A percentile compares a stretch with the other conserved stretches of the same genome.
Conservation (phyloP, 495 filamentous ascomycete species). For the Amphirosellinia nigrospora region DNA sequence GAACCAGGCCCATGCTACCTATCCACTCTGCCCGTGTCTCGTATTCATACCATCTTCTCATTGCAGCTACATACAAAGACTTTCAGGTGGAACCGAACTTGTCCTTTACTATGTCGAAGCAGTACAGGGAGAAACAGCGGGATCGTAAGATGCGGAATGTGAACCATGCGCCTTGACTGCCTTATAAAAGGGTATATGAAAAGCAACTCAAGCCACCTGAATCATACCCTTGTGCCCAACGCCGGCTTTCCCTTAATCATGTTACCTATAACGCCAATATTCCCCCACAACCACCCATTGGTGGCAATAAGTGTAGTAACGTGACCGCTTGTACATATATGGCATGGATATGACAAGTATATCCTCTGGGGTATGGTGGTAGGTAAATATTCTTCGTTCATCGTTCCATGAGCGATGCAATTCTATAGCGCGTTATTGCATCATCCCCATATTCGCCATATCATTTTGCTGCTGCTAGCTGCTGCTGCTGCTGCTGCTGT, state of each 20-base stretch:
- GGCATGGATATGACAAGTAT: neutral
- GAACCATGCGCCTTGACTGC: constrained; percentile 12
- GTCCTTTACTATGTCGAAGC: neutral
- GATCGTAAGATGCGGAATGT: neutral
- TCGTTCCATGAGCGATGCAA: neutral
- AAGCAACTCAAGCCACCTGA: constrained; percentile 11
- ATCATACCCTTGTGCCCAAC: constrained; percentile 12
- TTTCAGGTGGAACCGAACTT: neutral
- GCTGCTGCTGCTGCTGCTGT: constrained; percentile 39
- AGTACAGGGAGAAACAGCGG: neutral
- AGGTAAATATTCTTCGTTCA: neutral
- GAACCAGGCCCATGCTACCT: neutral
- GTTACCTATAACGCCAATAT: constrained; percentile 6
- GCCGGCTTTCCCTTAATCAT: neutral
- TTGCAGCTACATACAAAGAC: neutral
- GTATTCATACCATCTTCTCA: neutral
- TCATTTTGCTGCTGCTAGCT: constrained; percentile 45
- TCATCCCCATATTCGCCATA: constrained; percentile 47
- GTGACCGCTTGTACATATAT: neutral
- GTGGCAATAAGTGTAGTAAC: neutral
- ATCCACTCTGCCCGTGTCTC: neutral
- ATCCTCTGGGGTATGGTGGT: neutral
- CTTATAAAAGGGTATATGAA: constrained; percentile 24
- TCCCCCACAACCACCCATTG: neutral
- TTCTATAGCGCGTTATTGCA: constrained; percentile 41